Evolutionary conservation across 768 basidiomycete species (phyloP).

Genomic region (Hirschioporus abietinus): DNA sequence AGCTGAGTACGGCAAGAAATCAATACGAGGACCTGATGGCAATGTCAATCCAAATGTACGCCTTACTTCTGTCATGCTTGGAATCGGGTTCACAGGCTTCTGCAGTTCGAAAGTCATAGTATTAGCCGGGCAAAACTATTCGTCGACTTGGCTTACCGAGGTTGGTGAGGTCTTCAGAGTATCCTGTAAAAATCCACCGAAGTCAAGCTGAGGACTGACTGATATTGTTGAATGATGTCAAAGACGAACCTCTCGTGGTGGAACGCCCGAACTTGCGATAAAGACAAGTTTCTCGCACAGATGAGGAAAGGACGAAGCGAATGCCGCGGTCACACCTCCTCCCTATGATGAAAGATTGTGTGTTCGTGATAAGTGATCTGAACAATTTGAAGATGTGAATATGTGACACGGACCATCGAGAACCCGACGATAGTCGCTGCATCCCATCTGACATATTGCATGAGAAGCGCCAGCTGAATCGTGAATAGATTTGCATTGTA

Average conservation of each 20-base stretch:
- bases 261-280: slow-evolving; percentile 9
- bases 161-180: neutral
- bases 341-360: slow-evolving; percentile 10
- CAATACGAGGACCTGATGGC: neutral
- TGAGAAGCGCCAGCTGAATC: slow-evolving; percentile 18
- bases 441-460: slow-evolving; percentile 19
- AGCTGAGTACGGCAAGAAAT: neutral
- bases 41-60: neutral
- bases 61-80: neutral
- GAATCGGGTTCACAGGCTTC: neutral
- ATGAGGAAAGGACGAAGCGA: slow-evolving; percentile 19
- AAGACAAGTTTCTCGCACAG: slow-evolving; percentile 17
- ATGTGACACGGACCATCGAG: slow-evolving; percentile 16
- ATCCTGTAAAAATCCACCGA: neutral
- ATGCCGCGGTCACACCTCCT: slow-evolving; percentile 19
- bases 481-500: slow-evolving; percentile 16
- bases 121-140: neutral
- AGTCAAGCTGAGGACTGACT: neutral
- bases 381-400: neutral
- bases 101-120: too few species aligned
- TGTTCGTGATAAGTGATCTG: neutral
- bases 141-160: neutral
- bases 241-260: neutral
- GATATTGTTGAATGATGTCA: neutral
- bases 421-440: slow-evolving; percentile 17